Base-by-base conservation (phyloP, 257 asterid genomes). In the Echites panduratus region DNA sequence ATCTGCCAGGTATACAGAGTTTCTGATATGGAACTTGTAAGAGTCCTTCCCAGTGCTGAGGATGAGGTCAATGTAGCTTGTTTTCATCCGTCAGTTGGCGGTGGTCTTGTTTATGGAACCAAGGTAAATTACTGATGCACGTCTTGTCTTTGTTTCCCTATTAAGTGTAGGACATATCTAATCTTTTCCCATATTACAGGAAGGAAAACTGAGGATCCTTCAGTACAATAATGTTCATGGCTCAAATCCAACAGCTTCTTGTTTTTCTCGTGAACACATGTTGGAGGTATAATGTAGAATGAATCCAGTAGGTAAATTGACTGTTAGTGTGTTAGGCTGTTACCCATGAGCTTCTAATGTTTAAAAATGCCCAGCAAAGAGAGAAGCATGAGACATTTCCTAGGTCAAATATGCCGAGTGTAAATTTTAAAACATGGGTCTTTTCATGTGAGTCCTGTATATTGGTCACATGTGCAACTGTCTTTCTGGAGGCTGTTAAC, bases 51-150 rank as follows among this genome's bases (percentile, higher is more conserved):
- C 70, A 94, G 96, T 76, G 95, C 98, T 41, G 98, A 94, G 82
- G 99, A 94, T 81, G 99, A 94, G 88, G 97, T 94, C 76, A 94
- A 94, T 71, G 99, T 94, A 1, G 99, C 99, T 74, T 94, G 95
- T 77, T 94, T 94, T 79, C 99, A 94, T 83, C 99, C 98, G 71
- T 82, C 90, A 71, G 95, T 86, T 53, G 99, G 99, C n/a, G 91
- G 96, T 72, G 99, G 98, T 71, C 88, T 94, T 85, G 90, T 94
- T 73, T 94, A 94, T 79, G 99, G 99, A 79, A 94, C 99, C 70
- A 94, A 94, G 93, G 98, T 90, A 70, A 74, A 75, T 11, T n/a
- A 70, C 54, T 71, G 68, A 41, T 29, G 32, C 13, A 17, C 38
- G 53, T 54, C 20, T 43, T 19, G 70, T 49, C 74, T 27, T 75